Conservation (phyloP, 2,329 filamentous ascomycete species). For the Aspergillus hortae region DNA sequence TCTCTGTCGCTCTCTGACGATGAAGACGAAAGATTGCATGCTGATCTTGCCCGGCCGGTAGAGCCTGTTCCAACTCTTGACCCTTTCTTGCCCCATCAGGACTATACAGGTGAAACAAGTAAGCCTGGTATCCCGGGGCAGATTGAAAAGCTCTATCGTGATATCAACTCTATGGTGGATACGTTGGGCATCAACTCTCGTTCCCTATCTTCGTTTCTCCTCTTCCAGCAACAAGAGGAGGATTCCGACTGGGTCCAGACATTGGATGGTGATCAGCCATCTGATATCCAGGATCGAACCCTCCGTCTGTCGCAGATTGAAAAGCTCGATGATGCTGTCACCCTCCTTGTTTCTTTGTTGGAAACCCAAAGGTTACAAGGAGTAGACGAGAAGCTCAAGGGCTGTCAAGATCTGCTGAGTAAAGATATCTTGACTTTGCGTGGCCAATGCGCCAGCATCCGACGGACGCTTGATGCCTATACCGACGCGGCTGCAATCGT, state of each 20-base stretch:
- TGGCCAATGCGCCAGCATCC: constrained; percentile 73
- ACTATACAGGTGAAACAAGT: constrained; percentile 41
- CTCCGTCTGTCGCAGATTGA: constrained; percentile 76
- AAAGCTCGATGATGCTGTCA: constrained; percentile 63
- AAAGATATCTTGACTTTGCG: constrained; percentile 69
- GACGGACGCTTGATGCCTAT: constrained; percentile 67
- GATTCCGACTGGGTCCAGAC: constrained; percentile 48
- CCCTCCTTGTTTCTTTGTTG: constrained; percentile 62
- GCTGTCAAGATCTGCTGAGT: constrained; percentile 61
- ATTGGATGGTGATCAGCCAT: constrained; percentile 49
- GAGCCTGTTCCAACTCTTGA: constrained; percentile 43
- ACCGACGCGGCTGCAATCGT: constrained; percentile 67
- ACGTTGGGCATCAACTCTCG: constrained; percentile 84
- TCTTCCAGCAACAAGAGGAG: constrained; percentile 40
- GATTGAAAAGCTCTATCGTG: constrained; percentile 48
- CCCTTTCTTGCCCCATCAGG: constrained; percentile 48
- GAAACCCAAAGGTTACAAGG: constrained; percentile 66
- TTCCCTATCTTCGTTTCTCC: constrained; percentile 56
- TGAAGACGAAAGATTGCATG: constrained; percentile 45
- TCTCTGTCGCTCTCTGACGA: constrained; percentile 41
- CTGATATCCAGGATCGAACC: constrained; percentile 65
- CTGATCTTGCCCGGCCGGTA: constrained; percentile 42
- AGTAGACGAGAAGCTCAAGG: constrained; percentile 64
- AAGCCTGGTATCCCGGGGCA: constrained; percentile 49
- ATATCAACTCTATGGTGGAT: constrained; percentile 78